A percentile compares a stretch with the other conserved stretches of the same genome.
Conservation (phyloP, 805 yeast genomes). For the Groenewaldozyma salmanticensis region DNA sequence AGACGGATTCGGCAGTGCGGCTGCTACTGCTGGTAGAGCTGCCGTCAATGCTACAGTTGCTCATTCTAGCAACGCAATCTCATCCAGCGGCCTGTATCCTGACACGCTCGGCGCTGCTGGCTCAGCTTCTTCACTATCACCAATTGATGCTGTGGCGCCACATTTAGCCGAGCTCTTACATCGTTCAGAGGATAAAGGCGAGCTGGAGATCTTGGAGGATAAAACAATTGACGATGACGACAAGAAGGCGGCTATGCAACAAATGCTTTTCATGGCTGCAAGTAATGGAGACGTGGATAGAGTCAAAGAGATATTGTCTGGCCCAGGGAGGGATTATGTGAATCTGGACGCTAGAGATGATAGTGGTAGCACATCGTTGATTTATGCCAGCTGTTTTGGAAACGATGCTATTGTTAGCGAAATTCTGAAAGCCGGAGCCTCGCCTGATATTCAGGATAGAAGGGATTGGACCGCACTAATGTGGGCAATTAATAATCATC, state of each 20-base stretch:
- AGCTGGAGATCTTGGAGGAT: slow-evolving; percentile 19
- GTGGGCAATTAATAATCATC: slow-evolving; percentile 74
- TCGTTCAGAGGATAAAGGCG: slow-evolving; percentile 9
- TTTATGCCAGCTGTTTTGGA: slow-evolving; percentile 33
- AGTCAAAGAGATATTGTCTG: slow-evolving; percentile 24
- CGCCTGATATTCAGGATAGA: slow-evolving; percentile 28
- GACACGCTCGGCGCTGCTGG: no score
- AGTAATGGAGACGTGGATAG: slow-evolving; percentile 27
- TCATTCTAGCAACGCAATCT: no score
- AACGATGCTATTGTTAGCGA: slow-evolving; percentile 27
- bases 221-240: slow-evolving; percentile 11
- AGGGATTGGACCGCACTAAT: slow-evolving; percentile 47
- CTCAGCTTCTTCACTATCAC: slow-evolving; percentile 1
- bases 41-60: no score
- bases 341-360: slow-evolving; percentile 28
- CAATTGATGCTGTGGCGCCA: slow-evolving; percentile 1
- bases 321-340: slow-evolving; percentile 17
- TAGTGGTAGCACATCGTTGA: slow-evolving; percentile 31
- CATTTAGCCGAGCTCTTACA: background rate
- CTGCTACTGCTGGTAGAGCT: no score
- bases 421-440: slow-evolving; percentile 29
- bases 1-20: no score
- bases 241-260: slow-evolving; percentile 20
- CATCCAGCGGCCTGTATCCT: no score
- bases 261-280: slow-evolving; percentile 25